Percentiles rank a stretch among this genome's conserved stretches.
phyloP scores from a whole-genome alignment of 2,329 filamentous ascomycete species.

The Fusarium sp. region DNA sequence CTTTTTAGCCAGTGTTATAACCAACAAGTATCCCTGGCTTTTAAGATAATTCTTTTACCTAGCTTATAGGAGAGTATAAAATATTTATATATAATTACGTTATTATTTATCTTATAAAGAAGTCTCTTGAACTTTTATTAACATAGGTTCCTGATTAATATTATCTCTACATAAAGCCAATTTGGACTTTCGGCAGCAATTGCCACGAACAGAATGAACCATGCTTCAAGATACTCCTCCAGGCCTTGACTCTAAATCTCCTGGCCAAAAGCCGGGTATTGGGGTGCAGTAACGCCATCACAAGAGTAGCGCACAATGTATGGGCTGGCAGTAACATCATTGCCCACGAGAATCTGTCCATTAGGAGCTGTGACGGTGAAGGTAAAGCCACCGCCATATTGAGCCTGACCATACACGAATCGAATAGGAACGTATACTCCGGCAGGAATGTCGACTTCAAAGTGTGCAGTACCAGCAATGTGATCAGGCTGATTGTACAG shows the following conservation, averaged over 20 bases:
- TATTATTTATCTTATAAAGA: too few species aligned
- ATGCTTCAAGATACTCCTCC: fast-evolving
- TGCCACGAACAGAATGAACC: not conserved
- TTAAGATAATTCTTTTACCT: fast-evolving
- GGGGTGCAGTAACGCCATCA: not conserved
- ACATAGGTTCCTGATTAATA: not conserved
- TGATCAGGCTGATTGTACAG: constrained; percentile 2
- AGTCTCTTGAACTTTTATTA: too few species aligned
- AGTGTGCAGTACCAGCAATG: not conserved
- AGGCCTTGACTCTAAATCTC: not conserved
- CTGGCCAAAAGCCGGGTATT: fast-evolving
- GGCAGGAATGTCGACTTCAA: fast-evolving
- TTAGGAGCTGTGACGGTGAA: not conserved
- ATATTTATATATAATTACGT: too few species aligned
- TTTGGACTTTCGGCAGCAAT: too few species aligned
- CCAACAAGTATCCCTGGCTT: too few species aligned
- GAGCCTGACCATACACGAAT: not conserved
- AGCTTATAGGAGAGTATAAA: fast-evolving
- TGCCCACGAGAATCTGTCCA: not conserved
- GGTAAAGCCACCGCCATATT: not conserved
- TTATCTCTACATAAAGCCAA: not conserved
- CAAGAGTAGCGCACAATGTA: not conserved
- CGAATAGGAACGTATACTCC: not conserved
- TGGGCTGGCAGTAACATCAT: not conserved
- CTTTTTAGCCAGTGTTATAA: too few species aligned